Base-by-base conservation (phyloP, 805 yeast species). In the Candida sanyiensis region DNA sequence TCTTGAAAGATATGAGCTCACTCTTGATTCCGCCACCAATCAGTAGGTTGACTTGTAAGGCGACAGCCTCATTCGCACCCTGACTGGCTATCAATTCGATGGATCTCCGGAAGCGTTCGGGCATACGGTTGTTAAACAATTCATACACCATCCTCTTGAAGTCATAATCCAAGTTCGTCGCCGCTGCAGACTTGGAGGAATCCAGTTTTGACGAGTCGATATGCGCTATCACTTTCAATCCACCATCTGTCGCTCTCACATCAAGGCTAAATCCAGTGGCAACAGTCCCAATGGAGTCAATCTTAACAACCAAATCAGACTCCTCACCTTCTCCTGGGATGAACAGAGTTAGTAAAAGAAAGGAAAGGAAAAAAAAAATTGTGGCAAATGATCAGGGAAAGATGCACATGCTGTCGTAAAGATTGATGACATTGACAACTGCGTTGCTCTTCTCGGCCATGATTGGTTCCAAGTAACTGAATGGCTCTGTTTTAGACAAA, bases 1-100 rank as follows among this genome's bases (percentile, higher is more conserved):
- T 27, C 3, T 37, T 25, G 12, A 37, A 42, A 16, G 35, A 22
- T 10, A 44, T 52, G 36, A 46, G 33, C 25, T 27, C 42, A 33
- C 40, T 42, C 39, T 26, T 35, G 13, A 48, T 39, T 6, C 40
- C 35, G n/a, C 40, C 25, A 2, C 47, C 49, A 17, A 42, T 24
- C 11, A 35, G 25, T 2, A 40, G 26, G 4, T 23, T 33, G 1
- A 46, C 18, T 6, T 34, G 27, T 16, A 37, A 17, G 1, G 6
- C 10, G 3, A 38, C 16, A 6, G 13, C 8, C 17, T 22, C 24
- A 2, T 35, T 16, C 0, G 20, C 20, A n/a, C 23, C 37, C 6
- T 31, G 33, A 15, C 33, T 31, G 2, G 29, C 43, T 11, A 29
- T 23, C 12, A 43, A 17, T 19, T 40, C 39, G 2, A 43, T 20